Base-by-base conservation (phyloP, 2,329 filamentous ascomycete genomes). In the Sphaerulina musiva region DNA sequence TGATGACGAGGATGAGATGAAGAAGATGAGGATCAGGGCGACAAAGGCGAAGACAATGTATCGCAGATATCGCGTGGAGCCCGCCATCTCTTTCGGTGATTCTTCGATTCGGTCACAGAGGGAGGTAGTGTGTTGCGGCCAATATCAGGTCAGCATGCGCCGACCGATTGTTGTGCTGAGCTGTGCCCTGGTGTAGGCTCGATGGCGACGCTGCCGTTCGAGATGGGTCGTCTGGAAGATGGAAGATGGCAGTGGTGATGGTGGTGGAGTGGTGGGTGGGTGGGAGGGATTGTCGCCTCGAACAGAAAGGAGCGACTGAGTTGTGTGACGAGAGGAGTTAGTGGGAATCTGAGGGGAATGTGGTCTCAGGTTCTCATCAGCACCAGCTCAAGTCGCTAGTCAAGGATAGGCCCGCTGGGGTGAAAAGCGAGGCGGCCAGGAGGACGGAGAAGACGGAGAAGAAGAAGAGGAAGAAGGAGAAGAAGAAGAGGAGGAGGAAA, bases 11-110 rank as follows among this genome's bases (percentile, higher is more conserved):
- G 77, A 80, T 59, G 88, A 87, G 68, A 95, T 82, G 73, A 92
- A 89, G 75, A 92, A 93, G 70, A 95, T 80, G 59, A 95, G 77
- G 59, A 83, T 77, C 59, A 95, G 72, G 54, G 95, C 91, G 68
- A 95, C 85, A 68, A 90, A 80, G 56, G 89, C 87, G 68, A 95
- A 83, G 69, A 93, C 79, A 70, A 95, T 76, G 69, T 84, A 84
- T 64, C 82, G 80, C 62, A 82, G 67, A 67, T 89, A 89, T 73
- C 87, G 84, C 73, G 85, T 82, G 63, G 81, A 84, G 69, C 84
- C 84, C 56, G 83, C 80, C 73, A 84, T 84, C 78, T 80, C 20
- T 20, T 20, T 20, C 20, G 20, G 20, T 20, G 20, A 20, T 20
- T 20, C 20, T 20, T 20, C 20, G 20, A 20, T 20, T 20, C 20